phyloP scores from a whole-genome alignment of 2,329 filamentous ascomycete species.

The Alternaria infectoria region DNA sequence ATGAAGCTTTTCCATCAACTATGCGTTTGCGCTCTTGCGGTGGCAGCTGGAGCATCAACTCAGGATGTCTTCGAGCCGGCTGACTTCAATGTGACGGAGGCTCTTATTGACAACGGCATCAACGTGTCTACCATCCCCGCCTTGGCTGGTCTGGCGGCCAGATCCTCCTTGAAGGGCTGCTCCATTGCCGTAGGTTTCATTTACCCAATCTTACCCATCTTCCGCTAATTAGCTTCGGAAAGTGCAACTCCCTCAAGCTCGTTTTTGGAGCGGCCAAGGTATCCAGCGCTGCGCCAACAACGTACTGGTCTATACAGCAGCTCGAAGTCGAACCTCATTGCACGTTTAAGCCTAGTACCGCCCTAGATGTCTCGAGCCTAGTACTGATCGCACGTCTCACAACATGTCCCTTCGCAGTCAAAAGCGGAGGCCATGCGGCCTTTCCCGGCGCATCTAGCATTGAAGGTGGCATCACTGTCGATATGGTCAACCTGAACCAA shows the following conservation, averaged over 20 bases:
- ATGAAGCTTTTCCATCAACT: neutral
- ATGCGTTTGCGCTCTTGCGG: neutral
- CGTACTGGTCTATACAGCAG: conserved; percentile 22
- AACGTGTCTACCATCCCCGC: conserved; percentile 22
- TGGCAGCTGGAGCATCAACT: neutral
- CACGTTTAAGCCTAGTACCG: conserved; percentile 18
- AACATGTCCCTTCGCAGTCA: conserved; percentile 50
- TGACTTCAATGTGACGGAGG: conserved; percentile 27
- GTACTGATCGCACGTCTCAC: conserved; percentile 23
- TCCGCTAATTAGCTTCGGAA: neutral
- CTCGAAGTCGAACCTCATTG: conserved; percentile 15
- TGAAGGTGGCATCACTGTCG: conserved; percentile 52
- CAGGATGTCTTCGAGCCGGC: conserved; percentile 19
- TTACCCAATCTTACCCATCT: neutral
- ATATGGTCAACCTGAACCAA: conserved; percentile 42
- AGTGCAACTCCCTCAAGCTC: conserved; percentile 29
- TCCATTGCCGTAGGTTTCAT: conserved; percentile 23
- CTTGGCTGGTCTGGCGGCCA: conserved; percentile 2
- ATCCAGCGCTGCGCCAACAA: conserved; percentile 5
- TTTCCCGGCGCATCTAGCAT: conserved; percentile 52
- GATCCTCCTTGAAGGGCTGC: conserved; percentile 12
- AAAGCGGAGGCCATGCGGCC: conserved; percentile 53
- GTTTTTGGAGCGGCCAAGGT: conserved; percentile 22
- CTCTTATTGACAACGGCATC: conserved; percentile 24
- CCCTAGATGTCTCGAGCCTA: conserved; percentile 19